Conservation (phyloP, 108 stramenopile genomes). For the Cyclotella atomus region DNA sequence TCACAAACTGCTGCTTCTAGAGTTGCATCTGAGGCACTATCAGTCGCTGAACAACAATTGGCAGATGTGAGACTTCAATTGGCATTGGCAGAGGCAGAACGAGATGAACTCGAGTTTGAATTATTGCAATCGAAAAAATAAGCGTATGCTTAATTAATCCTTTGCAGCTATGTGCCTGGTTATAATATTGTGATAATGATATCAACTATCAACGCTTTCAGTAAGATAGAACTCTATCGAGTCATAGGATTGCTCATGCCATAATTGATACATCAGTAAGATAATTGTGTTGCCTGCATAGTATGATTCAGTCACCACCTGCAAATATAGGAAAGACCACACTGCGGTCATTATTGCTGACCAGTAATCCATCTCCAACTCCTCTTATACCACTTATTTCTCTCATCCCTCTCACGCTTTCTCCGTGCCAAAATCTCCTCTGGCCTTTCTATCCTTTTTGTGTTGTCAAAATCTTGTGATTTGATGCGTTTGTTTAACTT, state of each 20-base stretch:
- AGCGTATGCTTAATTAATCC: background rate
- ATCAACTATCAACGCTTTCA: background rate
- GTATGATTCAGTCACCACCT: background rate
- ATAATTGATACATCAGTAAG: no score
- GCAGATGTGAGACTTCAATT: slow-evolving; percentile 37
- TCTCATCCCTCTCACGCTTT: slow-evolving; percentile 74
- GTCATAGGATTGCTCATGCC: no score
- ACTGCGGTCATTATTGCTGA: slow-evolving; percentile 15
- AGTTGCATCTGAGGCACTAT: slow-evolving; percentile 7
- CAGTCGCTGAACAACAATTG: slow-evolving; percentile 27
- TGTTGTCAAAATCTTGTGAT: slow-evolving; percentile 84
- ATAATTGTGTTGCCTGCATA: background rate
- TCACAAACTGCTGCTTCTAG: background rate
- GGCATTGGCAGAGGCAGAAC: slow-evolving; percentile 42
- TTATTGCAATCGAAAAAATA: slow-evolving; percentile 25
- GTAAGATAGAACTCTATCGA: no score
- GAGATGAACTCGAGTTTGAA: slow-evolving; percentile 50
- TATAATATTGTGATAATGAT: background rate
- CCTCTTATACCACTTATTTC: slow-evolving; percentile 83
- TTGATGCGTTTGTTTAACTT: slow-evolving; percentile 70
- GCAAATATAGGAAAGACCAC: background rate
- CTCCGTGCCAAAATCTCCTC: slow-evolving; percentile 86
- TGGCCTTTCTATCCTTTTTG: slow-evolving; percentile 87
- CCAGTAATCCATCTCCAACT: slow-evolving; percentile 52
- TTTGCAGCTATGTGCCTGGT: no score